phyloP scores from a whole-genome alignment of 306 rosid species.

The Prunus davidiana region DNA sequence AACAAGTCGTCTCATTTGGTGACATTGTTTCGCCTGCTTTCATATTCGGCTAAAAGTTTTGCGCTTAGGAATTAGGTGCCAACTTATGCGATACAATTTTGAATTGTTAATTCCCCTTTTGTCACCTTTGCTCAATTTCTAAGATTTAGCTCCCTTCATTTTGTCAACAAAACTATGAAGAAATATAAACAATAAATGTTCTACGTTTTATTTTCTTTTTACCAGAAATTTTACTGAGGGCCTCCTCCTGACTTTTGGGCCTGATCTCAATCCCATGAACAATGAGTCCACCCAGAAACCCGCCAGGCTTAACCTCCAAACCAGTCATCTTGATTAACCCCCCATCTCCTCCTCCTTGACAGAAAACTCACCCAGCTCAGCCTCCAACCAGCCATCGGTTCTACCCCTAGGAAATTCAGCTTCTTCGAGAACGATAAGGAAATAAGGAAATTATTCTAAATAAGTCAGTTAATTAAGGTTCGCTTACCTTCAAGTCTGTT shows the following conservation, averaged over 20 bases:
- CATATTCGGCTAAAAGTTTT: too few species aligned
- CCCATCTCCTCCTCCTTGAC: conserved; percentile 24
- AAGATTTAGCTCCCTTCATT: too few species aligned
- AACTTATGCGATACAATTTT: too few species aligned
- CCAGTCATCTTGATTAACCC: conserved; percentile 40
- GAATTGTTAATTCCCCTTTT: too few species aligned
- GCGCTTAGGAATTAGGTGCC: too few species aligned
- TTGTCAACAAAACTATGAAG: too few species aligned
- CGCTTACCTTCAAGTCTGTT: too few species aligned
- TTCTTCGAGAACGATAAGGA: neutral
- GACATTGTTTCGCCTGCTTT: conserved; percentile 1
- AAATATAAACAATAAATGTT: neutral
- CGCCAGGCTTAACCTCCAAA: conserved; percentile 28
- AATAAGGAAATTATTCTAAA: too few species aligned
- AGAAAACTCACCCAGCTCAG: conserved; percentile 55
- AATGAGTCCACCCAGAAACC: conserved; percentile 54
- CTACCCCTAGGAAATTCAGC: conserved; percentile 29
- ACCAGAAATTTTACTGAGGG: too few species aligned
- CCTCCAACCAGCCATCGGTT: conserved; percentile 59
- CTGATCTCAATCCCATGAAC: conserved; percentile 63
- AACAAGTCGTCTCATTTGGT: neutral
- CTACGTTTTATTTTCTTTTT: neutral
- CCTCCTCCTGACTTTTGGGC: conserved; percentile 24
- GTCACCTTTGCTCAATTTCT: too few species aligned
- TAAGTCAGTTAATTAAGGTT: too few species aligned